phyloP scores from a whole-genome alignment of 495 filamentous ascomycete genomes.

The Neurospora sp. region DNA sequence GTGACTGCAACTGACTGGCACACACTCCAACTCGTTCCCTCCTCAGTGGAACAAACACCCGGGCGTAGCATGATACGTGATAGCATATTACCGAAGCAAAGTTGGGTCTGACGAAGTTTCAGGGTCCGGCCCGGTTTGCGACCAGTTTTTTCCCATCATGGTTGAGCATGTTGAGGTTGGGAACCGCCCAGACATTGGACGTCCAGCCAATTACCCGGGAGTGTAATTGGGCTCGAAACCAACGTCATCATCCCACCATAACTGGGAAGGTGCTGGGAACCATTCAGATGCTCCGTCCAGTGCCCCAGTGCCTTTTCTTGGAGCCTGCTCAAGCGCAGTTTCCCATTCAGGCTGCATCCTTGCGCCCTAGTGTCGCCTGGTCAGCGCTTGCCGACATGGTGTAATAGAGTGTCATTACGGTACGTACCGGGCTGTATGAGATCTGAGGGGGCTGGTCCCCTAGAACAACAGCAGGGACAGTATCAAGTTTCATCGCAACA shows the following conservation, averaged over 20 bases:
- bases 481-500: not conserved
- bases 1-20: not conserved
- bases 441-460: not conserved
- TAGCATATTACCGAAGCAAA: not conserved
- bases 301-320: not conserved
- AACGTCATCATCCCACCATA: constrained; percentile 39
- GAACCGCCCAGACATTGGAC: not conserved
- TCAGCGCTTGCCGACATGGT: not conserved
- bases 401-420: not conserved
- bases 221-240: constrained; percentile 24
- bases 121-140: constrained; percentile 22
- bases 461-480: not conserved
- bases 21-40: not conserved
- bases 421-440: not conserved
- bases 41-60: not conserved
- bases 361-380: not conserved
- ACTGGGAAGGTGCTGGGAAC: not conserved
- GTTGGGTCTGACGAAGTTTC: constrained; percentile 21
- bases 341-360: not conserved
- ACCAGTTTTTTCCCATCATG: not conserved
- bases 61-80: not conserved
- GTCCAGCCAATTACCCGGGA: constrained; percentile 19
- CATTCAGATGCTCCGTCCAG: not conserved
- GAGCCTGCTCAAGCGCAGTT: not conserved
- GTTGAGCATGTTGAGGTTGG: not conserved